Percentiles rank a stretch among this genome's conserved stretches.
phyloP scores from a whole-genome alignment of 768 basidiomycete species.

The Pleurotus ostreatus region DNA sequence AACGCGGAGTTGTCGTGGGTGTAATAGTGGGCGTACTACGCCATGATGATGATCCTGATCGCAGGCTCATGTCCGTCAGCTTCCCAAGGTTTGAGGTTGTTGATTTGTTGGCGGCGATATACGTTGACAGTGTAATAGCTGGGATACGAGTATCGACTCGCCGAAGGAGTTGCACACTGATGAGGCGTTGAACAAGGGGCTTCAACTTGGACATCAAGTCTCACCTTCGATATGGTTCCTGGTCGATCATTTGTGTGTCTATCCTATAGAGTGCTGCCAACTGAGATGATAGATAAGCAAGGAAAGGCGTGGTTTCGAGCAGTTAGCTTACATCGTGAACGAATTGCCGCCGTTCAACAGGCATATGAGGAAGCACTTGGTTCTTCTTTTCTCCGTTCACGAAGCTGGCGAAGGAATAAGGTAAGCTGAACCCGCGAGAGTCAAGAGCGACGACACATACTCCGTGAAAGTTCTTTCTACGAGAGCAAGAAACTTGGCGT shows the following conservation, averaged over 20 bases:
- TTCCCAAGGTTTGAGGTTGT: constrained; percentile 48
- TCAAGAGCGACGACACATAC: constrained; percentile 36
- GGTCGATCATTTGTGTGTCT: constrained; percentile 84
- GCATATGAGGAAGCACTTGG: constrained; percentile 80
- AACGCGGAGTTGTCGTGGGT: constrained; percentile 2
- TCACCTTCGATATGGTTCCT: constrained; percentile 78
- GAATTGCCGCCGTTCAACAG: constrained; percentile 75
- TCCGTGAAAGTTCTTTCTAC: constrained; percentile 84
- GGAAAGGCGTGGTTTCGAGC: background rate
- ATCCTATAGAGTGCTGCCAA: constrained; percentile 79
- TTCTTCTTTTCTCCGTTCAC: constrained; percentile 59
- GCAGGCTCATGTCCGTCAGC: constrained; percentile 49
- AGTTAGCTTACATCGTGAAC: constrained; percentile 60
- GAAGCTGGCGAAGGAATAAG: constrained; percentile 42
- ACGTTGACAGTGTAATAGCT: constrained; percentile 58
- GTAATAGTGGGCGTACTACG: constrained; percentile 16
- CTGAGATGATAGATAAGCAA: constrained; percentile 26
- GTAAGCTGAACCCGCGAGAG: no score
- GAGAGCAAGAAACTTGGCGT: constrained; percentile 61
- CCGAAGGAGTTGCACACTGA: constrained; percentile 75
- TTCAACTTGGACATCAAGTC: constrained; percentile 10
- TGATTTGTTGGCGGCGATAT: constrained; percentile 25
- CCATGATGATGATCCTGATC: constrained; percentile 17
- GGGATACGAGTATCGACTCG: constrained; percentile 83
- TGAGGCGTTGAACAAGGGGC: background rate